Evolutionary conservation across 768 basidiomycete species (phyloP).

Genomic region (Russula brevipes): DNA sequence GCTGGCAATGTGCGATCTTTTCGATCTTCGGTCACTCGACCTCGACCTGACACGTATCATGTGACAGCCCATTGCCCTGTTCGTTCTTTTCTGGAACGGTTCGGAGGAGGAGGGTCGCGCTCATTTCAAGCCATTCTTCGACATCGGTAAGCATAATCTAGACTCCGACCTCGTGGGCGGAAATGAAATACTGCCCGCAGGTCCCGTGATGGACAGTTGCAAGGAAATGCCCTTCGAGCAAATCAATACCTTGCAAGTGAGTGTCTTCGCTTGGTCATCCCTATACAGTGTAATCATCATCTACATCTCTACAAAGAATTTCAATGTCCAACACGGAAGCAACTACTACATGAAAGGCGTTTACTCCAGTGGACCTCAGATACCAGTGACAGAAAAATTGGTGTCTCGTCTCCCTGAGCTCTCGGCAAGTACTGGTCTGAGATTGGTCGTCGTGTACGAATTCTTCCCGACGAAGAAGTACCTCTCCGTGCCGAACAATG

Average conservation of each 20-base stretch:
- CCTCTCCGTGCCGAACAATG: conserved; percentile 18
- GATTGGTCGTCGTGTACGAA: conserved; percentile 12
- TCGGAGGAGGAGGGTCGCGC: conserved; percentile 28
- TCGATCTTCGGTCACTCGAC: not conserved
- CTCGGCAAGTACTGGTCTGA: not conserved
- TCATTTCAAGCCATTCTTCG: conserved; percentile 28
- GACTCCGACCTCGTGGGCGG: not conserved
- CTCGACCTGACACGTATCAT: not conserved
- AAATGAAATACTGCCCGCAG: not conserved
- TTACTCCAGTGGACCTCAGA: conserved; percentile 5
- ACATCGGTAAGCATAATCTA: conserved; percentile 23
- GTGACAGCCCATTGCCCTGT: conserved; percentile 21
- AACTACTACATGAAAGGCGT: conserved; percentile 22
- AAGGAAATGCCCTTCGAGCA: conserved; percentile 25
- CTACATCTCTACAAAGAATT: conserved; percentile 16
- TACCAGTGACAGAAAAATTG: not conserved
- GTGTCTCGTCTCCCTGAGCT: conserved; percentile 3
- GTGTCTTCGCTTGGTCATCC: not conserved
- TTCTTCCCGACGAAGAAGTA: conserved; percentile 14
- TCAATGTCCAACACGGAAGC: not conserved
- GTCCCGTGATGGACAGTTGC: conserved; percentile 25
- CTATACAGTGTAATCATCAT: not conserved
- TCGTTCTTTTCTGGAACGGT: conserved; percentile 28
- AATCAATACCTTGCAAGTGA: conserved; percentile 22
- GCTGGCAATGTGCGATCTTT: conserved; percentile 17